Conservation (phyloP, 2,329 filamentous ascomycete genomes). For the Phyllosticta ampelicida region DNA sequence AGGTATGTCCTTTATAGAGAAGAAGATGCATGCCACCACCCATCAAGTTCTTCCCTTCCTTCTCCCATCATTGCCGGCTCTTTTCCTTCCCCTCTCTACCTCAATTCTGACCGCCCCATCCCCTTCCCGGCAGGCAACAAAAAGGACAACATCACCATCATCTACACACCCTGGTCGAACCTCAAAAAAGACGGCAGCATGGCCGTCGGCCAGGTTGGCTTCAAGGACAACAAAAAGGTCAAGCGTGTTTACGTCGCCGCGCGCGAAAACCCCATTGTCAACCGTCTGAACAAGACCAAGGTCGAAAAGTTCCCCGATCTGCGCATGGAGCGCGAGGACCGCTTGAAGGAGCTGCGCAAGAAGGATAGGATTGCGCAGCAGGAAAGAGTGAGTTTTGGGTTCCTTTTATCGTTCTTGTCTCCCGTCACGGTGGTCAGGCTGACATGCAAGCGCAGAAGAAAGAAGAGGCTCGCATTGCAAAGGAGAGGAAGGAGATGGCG, state of each 20-base stretch:
- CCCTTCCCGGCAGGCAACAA: slow-evolving; percentile 64
- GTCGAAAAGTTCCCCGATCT: slow-evolving; percentile 82
- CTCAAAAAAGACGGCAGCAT: slow-evolving; percentile 92
- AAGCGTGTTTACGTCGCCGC: slow-evolving; percentile 69
- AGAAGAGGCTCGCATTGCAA: slow-evolving; percentile 60
- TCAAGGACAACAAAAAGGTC: slow-evolving; percentile 80
- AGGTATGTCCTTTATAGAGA: slow-evolving; percentile 38
- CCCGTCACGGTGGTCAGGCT: no score
- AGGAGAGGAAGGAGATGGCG: slow-evolving; percentile 80
- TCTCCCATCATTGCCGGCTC: neutral
- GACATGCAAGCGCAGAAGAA: slow-evolving; percentile 47
- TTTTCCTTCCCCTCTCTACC: slow-evolving; percentile 5
- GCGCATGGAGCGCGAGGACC: slow-evolving; percentile 68
- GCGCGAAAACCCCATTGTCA: slow-evolving; percentile 83
- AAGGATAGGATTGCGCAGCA: slow-evolving; percentile 54
- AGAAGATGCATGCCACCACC: neutral
- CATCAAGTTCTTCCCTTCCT: neutral
- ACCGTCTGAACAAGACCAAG: slow-evolving; percentile 96
- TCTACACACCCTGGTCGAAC: slow-evolving; percentile 97
- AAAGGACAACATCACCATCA: slow-evolving; percentile 92
- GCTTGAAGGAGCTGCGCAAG: slow-evolving; percentile 58
- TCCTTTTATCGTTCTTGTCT: no score
- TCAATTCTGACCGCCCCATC: neutral
- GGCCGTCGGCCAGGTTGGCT: slow-evolving; percentile 89
- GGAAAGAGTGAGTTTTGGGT: slow-evolving; percentile 43